These are phyloP conservation scores for Adansonia digitata DNA, from an alignment of 345 rosid species.

Conservation along the genomic window DNA sequence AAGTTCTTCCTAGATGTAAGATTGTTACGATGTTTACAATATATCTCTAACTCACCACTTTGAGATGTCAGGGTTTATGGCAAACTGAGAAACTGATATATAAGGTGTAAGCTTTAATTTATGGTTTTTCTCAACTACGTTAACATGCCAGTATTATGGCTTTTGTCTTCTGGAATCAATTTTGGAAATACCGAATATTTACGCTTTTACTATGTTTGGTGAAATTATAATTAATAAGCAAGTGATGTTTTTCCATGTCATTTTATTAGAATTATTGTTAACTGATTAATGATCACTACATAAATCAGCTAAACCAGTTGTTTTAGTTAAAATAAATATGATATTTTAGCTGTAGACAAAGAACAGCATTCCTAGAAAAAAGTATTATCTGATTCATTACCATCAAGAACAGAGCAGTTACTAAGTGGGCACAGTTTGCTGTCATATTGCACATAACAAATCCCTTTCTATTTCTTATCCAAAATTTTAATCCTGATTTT, in stretches of 20 bases:
- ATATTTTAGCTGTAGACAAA: neutral
- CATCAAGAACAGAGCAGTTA: neutral
- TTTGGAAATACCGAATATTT: neutral
- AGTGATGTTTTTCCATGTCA: neutral
- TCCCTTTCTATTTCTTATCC: neutral
- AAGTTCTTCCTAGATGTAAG: no score
- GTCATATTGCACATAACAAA: neutral
- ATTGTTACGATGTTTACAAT: no score
- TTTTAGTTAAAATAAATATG: neutral
- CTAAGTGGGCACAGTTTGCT: neutral
- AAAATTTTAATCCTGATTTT: neutral
- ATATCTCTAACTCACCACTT: no score
- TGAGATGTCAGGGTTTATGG: no score
- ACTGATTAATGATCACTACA: neutral
- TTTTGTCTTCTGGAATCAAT: no score
- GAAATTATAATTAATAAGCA: neutral
- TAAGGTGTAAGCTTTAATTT: no score
- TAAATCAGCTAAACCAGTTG: neutral
- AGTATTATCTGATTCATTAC: neutral
- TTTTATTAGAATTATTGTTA: neutral
- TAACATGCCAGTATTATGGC: no score
- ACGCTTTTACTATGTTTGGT: neutral
- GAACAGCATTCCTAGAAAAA: neutral
- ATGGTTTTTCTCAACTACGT: no score
- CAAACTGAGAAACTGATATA: no score